Evolutionary conservation across 352 stramenopile species (phyloP), one percentile per base, ranked within the genome.

Genomic region (Globisporangium middletonii): DNA sequence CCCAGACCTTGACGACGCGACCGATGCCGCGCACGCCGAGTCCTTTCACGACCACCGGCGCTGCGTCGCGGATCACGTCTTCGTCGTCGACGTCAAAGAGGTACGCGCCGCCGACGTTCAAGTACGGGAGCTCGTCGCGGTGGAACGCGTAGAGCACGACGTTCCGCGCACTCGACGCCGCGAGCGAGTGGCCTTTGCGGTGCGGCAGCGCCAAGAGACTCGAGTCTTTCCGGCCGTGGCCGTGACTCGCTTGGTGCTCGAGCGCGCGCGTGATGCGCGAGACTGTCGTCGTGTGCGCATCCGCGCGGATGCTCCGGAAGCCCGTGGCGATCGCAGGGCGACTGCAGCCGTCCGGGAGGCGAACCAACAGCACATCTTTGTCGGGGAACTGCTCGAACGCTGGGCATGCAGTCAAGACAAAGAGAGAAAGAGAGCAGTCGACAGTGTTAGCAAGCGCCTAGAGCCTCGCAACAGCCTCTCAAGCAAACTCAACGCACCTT

Each of bases 91-190:
- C 54, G 4, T 68, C 55, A 5, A 80, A 57, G 9, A 73, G 68
- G 37, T 71, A 80, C 9, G 73, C 72, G 11, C 50, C 50, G 26
- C 50, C 43, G 5, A 59, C 44, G 26, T 50, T 71, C 19, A 86
- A 61, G 58, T 86, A 91, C 26, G 77, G 73, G 58, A 91, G 56
- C 50, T 88, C 77, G 47, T 84, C 71, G 23, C 80, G 80, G 48
- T 89, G 76, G 50, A 88, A 83, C 33, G 68, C 76, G 62, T 81
- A 89, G 28, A 90, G 28, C 4, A 78, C 60, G 8, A 64, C 67
- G 11, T 63, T 66, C 47, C 69, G 65, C 18, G 11, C 33, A 23
- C 62, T 57, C n/a, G 67, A 59, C n/a, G 38, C 8, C 15, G 67
- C 63, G 41, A 50, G 42, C 23, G 58, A 63, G 27, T 46, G 41